Base-by-base conservation (phyloP, 1,139 yeast genomes). In the Geotrichum restrictum region DNA sequence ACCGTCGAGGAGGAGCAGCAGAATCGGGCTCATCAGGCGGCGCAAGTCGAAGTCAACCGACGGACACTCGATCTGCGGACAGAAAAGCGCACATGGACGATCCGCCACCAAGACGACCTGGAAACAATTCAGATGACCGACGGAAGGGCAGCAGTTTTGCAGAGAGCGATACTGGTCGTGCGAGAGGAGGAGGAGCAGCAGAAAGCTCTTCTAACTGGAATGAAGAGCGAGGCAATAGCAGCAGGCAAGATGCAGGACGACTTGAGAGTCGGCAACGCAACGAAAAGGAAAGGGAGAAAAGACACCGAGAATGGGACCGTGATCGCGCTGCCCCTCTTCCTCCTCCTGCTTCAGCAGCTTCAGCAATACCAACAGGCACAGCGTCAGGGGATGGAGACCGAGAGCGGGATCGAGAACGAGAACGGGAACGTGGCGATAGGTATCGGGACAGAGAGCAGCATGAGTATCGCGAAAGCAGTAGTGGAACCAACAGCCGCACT, bases 271-370 rank as follows among this genome's bases (percentile, higher is more conserved):
- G 55, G 13, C 55, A 48, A 18, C 43, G 52, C 24, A 48, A 48
- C 22, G 55, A 52, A 19, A 48, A 44, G 33, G 55, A 52, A 45
- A 34, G 58, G 22, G 48, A 40, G 43, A 48, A 47, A 33, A 44
- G 60, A 29, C 53, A 52, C 48, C 46, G 66, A 50, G 56, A 51
- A 49, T 42, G 60, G 45, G 55, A 57, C 38, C 49, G 57, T 24
- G 56, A 51, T 18, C 45, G 53, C 14, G 42, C 33, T 22, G 32
- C 42, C 14, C 46, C 39, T 19, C n/a, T n/a, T n/a, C n/a, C n/a
- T n/a, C n/a, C n/a, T n/a, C n/a, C n/a, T n/a, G n/a, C n/a, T n/a
- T n/a, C n/a, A n/a, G n/a, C n/a, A n/a, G n/a, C n/a, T n/a, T n/a
- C n/a, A n/a, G n/a, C n/a, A n/a, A n/a, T n/a, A n/a, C n/a, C n/a